Percentiles rank a stretch among this genome's conserved stretches.
phyloP scores from a whole-genome alignment of 352 stramenopile genomes.

The Phytopythium vexans region DNA sequence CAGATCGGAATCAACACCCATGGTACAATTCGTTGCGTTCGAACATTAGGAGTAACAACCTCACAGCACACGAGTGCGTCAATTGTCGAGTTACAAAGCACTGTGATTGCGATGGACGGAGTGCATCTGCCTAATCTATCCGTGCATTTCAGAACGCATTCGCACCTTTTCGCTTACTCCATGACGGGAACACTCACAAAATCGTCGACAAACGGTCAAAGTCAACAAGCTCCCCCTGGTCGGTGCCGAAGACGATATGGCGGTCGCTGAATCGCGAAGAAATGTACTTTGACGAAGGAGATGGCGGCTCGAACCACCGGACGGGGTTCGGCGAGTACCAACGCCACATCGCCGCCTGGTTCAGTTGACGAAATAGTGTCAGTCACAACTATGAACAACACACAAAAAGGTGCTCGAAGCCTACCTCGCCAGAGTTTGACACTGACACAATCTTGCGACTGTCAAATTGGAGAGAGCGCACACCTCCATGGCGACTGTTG shows the following conservation, averaged over 20 bases:
- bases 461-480: conserved; percentile 80
- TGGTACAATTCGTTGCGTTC: no score
- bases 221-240: conserved; percentile 71
- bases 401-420: neutral
- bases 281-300: conserved; percentile 49
- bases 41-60: neutral
- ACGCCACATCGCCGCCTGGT: conserved; percentile 75
- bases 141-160: no score
- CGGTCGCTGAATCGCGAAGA: conserved; percentile 72
- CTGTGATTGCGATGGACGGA: no score
- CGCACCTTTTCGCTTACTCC: neutral
- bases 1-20: neutral
- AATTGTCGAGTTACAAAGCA: no score
- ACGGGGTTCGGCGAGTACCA: conserved; percentile 83
- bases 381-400: conserved; percentile 7
- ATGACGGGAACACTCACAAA: conserved; percentile 24
- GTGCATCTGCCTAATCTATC: no score
- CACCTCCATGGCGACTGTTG: conserved; percentile 58
- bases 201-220: conserved; percentile 67
- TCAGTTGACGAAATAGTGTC: conserved; percentile 3
- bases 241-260: conserved; percentile 74
- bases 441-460: conserved; percentile 86
- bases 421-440: conserved; percentile 69
- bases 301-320: conserved; percentile 61
- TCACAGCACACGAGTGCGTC: no score